Evolutionary conservation across 208 protist genomes (phyloP).

Genomic region (Leishmania tarentolae): DNA sequence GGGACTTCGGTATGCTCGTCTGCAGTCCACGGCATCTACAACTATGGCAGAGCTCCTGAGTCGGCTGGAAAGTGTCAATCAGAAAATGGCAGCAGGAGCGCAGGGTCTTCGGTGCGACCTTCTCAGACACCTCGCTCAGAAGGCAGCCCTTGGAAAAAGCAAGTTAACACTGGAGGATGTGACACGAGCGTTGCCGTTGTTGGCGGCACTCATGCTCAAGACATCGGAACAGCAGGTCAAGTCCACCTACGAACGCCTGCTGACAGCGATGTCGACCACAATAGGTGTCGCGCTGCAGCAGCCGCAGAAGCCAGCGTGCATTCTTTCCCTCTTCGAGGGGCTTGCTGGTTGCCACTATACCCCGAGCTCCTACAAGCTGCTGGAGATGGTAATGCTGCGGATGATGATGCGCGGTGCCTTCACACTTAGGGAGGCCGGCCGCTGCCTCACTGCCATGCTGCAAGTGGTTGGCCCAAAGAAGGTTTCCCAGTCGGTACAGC

Average conservation of each 20-base stretch:
- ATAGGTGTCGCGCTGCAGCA: slow-evolving; percentile 67
- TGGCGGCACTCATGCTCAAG: slow-evolving; percentile 33
- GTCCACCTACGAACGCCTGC: slow-evolving; percentile 40
- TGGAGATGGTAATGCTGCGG: slow-evolving; percentile 76
- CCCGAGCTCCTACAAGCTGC: slow-evolving; percentile 52
- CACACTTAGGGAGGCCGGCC: slow-evolving; percentile 31
- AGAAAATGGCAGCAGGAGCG: slow-evolving; percentile 2
- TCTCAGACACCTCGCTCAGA: slow-evolving; percentile 70
- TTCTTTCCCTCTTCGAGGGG: slow-evolving; percentile 62
- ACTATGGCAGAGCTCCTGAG: slow-evolving; percentile 56
- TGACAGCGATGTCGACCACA: slow-evolving; percentile 47
- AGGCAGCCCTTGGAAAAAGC: slow-evolving; percentile 47
- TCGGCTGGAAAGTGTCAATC: slow-evolving; percentile 39
- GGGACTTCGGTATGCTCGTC: slow-evolving; percentile 57
- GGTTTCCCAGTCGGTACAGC: slow-evolving; percentile 48
- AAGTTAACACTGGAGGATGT: slow-evolving; percentile 56
- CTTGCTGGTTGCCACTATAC: slow-evolving; percentile 60
- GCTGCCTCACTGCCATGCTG: slow-evolving; percentile 45
- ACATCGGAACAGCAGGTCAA: slow-evolving; percentile 30
- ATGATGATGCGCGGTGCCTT: slow-evolving; percentile 32
- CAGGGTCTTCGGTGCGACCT: slow-evolving; percentile 55
- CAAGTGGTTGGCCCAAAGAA: slow-evolving; percentile 34
- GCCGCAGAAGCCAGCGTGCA: slow-evolving; percentile 10
- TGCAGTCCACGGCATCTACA: slow-evolving; percentile 51
- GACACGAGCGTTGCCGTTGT: slow-evolving; percentile 58